These are phyloP conservation scores for Apiospora sp. DNA, from an alignment of 2,329 filamentous ascomycete species.

Conservation along the genomic window DNA sequence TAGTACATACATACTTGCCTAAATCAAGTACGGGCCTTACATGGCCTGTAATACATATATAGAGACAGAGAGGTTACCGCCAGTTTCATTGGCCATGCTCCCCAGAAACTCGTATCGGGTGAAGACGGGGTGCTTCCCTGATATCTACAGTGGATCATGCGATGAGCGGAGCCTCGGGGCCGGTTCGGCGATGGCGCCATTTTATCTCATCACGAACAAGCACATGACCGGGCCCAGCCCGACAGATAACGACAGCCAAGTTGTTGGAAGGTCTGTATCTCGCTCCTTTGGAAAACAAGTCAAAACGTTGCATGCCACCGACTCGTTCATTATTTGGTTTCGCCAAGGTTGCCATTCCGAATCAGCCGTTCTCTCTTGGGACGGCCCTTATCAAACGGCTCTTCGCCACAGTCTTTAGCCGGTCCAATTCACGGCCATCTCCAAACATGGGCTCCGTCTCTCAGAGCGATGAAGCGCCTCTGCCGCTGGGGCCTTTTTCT, in stretches of 20 bases:
- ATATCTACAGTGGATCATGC: constrained; percentile 18
- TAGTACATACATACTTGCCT: constrained; percentile 17
- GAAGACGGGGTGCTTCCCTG: constrained; percentile 15
- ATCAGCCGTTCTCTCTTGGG: neutral
- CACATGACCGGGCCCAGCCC: neutral
- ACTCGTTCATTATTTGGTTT: neutral
- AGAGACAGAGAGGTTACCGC: neutral
- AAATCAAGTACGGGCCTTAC: neutral
- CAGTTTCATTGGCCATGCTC: constrained; percentile 1
- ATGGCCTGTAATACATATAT: neutral
- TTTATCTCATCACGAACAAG: constrained; percentile 12
- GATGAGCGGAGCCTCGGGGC: constrained; percentile 11
- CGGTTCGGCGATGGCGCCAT: constrained; percentile 23
- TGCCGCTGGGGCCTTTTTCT: constrained; percentile 46
- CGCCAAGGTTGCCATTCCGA: neutral
- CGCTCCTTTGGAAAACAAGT: neutral
- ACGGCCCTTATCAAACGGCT: neutral
- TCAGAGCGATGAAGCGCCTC: constrained; percentile 6
- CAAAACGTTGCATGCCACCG: neutral
- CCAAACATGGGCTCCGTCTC: constrained; percentile 33
- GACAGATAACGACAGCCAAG: neutral
- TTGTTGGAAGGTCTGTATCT: neutral
- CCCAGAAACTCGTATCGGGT: neutral
- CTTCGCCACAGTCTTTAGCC: neutral
- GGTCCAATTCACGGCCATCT: neutral